Evolutionary conservation across 108 stramenopile species (phyloP).

Genomic region (Pseudonitzschia delicatissima): DNA sequence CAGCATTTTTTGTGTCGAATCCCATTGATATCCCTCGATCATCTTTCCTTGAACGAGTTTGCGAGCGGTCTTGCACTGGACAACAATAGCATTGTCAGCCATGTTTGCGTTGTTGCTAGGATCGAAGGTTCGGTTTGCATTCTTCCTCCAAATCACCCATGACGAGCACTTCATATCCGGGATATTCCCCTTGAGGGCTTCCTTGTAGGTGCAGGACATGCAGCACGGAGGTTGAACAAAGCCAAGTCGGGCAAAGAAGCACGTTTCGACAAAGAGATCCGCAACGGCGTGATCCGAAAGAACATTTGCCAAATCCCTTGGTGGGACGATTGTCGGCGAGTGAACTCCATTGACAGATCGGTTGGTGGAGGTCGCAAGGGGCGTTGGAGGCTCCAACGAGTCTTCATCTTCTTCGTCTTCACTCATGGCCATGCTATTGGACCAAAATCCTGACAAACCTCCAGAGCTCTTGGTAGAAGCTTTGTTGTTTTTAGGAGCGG

Average conservation of each 20-base stretch:
- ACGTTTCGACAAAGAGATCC: conserved; percentile 57
- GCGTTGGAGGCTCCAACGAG: neutral
- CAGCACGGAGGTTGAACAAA: conserved; percentile 78
- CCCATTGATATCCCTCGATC: conserved; percentile 39
- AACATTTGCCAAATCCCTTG: conserved; percentile 3
- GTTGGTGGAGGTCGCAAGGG: conserved; percentile 8
- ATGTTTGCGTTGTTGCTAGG: conserved; percentile 42
- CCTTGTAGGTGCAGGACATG: conserved; percentile 57
- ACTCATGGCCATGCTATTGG: neutral
- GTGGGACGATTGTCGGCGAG: conserved; percentile 3
- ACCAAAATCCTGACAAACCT: too few species aligned
- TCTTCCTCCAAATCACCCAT: conserved; percentile 55
- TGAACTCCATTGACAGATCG: neutral
- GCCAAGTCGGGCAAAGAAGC: conserved; percentile 81
- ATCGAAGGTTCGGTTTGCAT: conserved; percentile 60
- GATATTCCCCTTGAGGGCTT: conserved; percentile 15
- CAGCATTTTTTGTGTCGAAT: conserved; percentile 18
- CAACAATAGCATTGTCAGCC: conserved; percentile 45
- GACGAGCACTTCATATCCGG: conserved; percentile 19
- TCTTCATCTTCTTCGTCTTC: neutral
- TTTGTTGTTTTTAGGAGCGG: neutral
- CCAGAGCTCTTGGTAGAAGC: too few species aligned
- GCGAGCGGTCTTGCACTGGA: conserved; percentile 57
- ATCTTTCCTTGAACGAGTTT: conserved; percentile 49
- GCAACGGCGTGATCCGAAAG: conserved; percentile 29